Evolutionary conservation across 2,329 filamentous ascomycete genomes (phyloP).

Genomic region (Aspergillus oerlinghausenensis): DNA sequence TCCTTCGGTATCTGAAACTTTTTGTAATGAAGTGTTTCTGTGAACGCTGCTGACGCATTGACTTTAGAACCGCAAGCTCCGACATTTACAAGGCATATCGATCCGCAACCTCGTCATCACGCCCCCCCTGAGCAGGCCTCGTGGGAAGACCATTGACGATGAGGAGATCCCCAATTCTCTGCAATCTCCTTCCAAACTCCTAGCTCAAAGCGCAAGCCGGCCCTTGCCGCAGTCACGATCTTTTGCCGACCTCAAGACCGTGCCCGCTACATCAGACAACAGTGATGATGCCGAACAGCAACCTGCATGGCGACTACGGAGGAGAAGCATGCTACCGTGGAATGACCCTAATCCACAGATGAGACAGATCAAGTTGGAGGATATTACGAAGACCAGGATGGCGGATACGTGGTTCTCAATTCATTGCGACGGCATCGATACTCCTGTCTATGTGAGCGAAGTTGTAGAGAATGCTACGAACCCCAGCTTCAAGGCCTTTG

Average conservation of each 20-base stretch:
- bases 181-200: conserved; percentile 63
- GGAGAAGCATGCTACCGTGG: conserved; percentile 62
- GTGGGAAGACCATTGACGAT: conserved; percentile 66
- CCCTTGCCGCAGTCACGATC: conserved; percentile 56
- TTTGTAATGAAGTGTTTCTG: neutral
- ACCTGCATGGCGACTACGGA: conserved; percentile 32
- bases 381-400: conserved; percentile 65
- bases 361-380: conserved; percentile 71
- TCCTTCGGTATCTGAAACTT: conserved; percentile 40
- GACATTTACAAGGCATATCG: conserved; percentile 81
- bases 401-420: conserved; percentile 88
- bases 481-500: conserved; percentile 82
- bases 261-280: conserved; percentile 1
- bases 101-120: conserved; percentile 77
- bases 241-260: conserved; percentile 49
- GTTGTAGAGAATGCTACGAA: conserved; percentile 76
- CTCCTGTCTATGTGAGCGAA: conserved; percentile 90
- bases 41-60: neutral
- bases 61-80: conserved; percentile 72
- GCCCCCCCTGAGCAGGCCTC: conserved; percentile 46
- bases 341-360: conserved; percentile 53
- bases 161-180: conserved; percentile 64
- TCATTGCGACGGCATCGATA: conserved; percentile 60
- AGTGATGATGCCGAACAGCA: conserved; percentile 13
- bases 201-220: conserved; percentile 48